phyloP scores from a whole-genome alignment of 2,329 filamentous ascomycete species.

The Curvularia eragrostidis region DNA sequence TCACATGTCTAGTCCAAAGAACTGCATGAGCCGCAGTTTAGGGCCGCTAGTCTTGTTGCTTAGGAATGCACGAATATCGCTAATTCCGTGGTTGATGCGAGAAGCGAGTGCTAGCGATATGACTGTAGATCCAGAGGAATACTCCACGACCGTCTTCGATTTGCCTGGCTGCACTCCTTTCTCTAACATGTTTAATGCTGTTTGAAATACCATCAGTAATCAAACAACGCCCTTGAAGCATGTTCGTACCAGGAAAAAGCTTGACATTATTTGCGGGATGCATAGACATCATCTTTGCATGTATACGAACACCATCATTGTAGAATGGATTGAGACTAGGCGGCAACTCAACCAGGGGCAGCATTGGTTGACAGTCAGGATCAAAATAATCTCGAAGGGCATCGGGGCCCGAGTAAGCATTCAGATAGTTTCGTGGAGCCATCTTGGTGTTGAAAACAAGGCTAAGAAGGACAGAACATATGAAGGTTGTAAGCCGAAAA shows the following conservation, averaged over 20 bases:
- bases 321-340: slow-evolving; percentile 63
- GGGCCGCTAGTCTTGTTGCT: slow-evolving; percentile 30
- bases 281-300: slow-evolving; percentile 71
- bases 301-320: slow-evolving; percentile 66
- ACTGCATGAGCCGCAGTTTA: slow-evolving; percentile 30
- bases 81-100: slow-evolving; percentile 28
- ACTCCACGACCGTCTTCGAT: slow-evolving; percentile 29
- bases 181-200: slow-evolving; percentile 31
- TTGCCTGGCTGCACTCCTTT: slow-evolving; percentile 21
- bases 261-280: slow-evolving; percentile 71
- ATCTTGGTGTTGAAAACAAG: slow-evolving; percentile 7
- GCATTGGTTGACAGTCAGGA: slow-evolving; percentile 62
- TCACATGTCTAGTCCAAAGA: slow-evolving; percentile 34
- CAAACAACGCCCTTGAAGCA: neutral
- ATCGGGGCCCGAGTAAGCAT: slow-evolving; percentile 65
- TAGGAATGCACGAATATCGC: slow-evolving; percentile 27
- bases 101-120: slow-evolving; percentile 31
- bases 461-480: neutral
- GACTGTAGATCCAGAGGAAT: slow-evolving; percentile 32
- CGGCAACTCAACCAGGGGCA: slow-evolving; percentile 68
- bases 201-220: neutral
- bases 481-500: neutral
- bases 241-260: slow-evolving; percentile 61
- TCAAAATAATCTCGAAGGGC: slow-evolving; percentile 66
- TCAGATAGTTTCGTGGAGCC: slow-evolving; percentile 39